Base-by-base conservation (phyloP, 225 moss, liverwort and hornwort species). In the Takakia lepidozioides region DNA sequence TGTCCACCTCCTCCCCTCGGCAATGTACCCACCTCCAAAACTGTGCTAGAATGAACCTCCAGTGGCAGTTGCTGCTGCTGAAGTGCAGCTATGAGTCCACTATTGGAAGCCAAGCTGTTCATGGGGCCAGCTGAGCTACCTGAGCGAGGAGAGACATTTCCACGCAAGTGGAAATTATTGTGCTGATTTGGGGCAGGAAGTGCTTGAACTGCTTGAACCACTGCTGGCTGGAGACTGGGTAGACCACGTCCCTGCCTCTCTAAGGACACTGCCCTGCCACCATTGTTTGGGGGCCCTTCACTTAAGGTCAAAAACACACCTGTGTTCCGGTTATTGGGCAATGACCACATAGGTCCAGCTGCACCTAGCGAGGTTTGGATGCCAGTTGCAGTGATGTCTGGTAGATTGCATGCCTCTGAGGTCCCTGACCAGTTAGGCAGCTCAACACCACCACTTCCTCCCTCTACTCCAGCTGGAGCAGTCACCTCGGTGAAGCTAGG, bases 171-270 rank as follows among this genome's bases (percentile, higher is more conserved):
- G 45, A 17, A 56, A 28, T 67, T 66, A 49, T 63, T 36, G 38
- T 62, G 58, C 14, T 68, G 68, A 59, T 56, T 55, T 20, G 57
- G 52, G 14, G 73, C 73, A 63, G 86, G 66, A 38, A 74, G 27
- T 38, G 71, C 62, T 59, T 77, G 85, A 15, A 57, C 46, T 7
- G n/a, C n/a, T n/a, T n/a, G n/a, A n/a, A 53, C 64, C 11, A 49
- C 13, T 20, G 71, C 3, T 48, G 64, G 41, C 25, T 48, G 41
- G 30, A 65, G 66, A 42, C 46, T 43, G 29, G 64, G 58, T 55
- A 78, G 70, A 32, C 54, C 38, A 19, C 64, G 50, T 39, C 45
- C 51, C 25, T 30, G 60, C 45, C 57, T 69, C 28, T 70, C 73
- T 10, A 29, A 1, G 39, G 64, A 43, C 37, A 51, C 38, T 41